These are phyloP conservation scores for Hortiboletus campestris DNA, from an alignment of 768 basidiomycete genomes.

Conservation along the genomic window DNA sequence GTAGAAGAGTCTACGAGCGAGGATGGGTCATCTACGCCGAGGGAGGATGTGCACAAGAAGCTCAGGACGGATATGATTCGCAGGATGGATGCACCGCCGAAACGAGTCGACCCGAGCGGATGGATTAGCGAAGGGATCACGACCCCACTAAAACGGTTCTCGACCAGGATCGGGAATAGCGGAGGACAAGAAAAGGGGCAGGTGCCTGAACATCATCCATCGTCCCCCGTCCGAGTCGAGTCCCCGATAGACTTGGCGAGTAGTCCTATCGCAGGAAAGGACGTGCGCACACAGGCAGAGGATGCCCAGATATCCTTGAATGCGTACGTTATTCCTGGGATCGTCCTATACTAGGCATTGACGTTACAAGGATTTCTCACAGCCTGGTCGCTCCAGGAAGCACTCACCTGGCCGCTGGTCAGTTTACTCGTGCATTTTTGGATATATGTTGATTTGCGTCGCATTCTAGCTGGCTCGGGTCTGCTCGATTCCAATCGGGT, in stretches of 20 bases:
- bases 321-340: constrained; percentile 5
- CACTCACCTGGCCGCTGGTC: constrained; percentile 4
- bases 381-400: constrained; percentile 33
- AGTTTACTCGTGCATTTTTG: not conserved
- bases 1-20: constrained; percentile 20
- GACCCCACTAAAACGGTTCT: constrained; percentile 23
- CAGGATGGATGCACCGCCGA: constrained; percentile 65
- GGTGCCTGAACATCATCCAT: not conserved
- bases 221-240: constrained; percentile 4
- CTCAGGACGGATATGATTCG: constrained; percentile 76
- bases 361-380: constrained; percentile 21
- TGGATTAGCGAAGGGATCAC: constrained; percentile 53
- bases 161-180: constrained; percentile 1
- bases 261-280: not conserved
- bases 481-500: not conserved
- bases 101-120: constrained; percentile 72
- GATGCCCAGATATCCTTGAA: not conserved
- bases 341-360: not conserved
- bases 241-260: not conserved
- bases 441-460: not conserved
- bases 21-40: constrained; percentile 12
- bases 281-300: not conserved
- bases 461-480: constrained; percentile 10
- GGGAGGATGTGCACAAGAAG: constrained; percentile 24
- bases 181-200: constrained; percentile 3